phyloP scores from a whole-genome alignment of 306 rosid species.

The Sicyos edulis region DNA sequence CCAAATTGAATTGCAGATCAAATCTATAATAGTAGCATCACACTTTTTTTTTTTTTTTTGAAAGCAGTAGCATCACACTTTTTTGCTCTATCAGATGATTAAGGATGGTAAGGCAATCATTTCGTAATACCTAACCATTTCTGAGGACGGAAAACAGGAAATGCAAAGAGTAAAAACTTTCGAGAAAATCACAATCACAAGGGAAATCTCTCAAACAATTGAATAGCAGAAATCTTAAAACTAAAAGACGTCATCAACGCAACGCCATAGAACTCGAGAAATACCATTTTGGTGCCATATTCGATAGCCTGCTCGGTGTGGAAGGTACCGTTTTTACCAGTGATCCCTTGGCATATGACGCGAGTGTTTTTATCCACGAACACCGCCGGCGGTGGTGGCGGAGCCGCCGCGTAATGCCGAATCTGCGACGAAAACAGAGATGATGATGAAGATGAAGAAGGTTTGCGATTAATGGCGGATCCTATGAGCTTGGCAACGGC shows the following conservation, averaged over 20 bases:
- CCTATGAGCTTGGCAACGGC: constrained; percentile 48
- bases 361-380: constrained; percentile 96
- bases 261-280: too few species aligned
- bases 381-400: constrained; percentile 73
- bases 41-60: too few species aligned
- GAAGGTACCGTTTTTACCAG: constrained; percentile 91
- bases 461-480: constrained; percentile 46
- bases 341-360: constrained; percentile 95
- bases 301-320: constrained; percentile 98
- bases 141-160: neutral
- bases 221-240: too few species aligned
- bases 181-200: neutral
- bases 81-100: neutral
- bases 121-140: neutral
- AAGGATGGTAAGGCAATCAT: neutral
- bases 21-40: too few species aligned
- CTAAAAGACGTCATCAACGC: too few species aligned
- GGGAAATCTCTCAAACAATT: neutral
- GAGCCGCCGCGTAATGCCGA: constrained; percentile 52
- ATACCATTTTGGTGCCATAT: constrained; percentile 53
- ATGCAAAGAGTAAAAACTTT: neutral
- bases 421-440: constrained; percentile 23
- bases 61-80: too few species aligned
- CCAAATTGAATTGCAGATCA: constrained; percentile 1
- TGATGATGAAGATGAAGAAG: constrained; percentile 32